phyloP scores from a whole-genome alignment of 169 alveolate genomes.

The Cryptosporidium sp. region DNA sequence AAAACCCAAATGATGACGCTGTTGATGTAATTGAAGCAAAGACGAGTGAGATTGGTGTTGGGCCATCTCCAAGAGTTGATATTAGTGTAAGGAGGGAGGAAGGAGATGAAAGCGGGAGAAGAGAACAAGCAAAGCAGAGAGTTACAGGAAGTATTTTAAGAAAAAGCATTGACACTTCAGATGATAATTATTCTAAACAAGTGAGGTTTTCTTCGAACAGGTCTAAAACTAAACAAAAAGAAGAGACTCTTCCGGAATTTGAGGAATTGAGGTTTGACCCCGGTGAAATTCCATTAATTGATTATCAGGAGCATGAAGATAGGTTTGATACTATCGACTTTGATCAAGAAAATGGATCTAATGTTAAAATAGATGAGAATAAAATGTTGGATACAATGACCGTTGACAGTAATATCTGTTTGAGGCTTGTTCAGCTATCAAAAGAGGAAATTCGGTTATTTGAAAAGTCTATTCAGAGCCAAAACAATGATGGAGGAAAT shows the following conservation, averaged over 20 bases:
- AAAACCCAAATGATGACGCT: background rate
- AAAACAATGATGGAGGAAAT: background rate
- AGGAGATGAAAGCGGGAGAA: background rate
- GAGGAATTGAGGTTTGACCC: slow-evolving; percentile 63
- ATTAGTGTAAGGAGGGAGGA: background rate
- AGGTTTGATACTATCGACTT: background rate
- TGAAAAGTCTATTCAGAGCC: slow-evolving; percentile 1
- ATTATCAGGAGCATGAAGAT: slow-evolving; percentile 10
- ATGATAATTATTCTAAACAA: slow-evolving; percentile 52
- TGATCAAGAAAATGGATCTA: background rate
- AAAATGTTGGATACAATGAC: slow-evolving; percentile 38
- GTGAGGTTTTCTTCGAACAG: slow-evolving; percentile 35
- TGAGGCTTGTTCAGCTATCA: slow-evolving; percentile 64
- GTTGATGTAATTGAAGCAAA: background rate
- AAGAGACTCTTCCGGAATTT: slow-evolving; percentile 1
- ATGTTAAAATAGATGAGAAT: slow-evolving; percentile 18
- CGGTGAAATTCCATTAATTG: slow-evolving; percentile 45
- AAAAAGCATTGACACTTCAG: slow-evolving; percentile 39
- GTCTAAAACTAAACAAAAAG: background rate
- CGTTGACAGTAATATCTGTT: slow-evolving; percentile 43
- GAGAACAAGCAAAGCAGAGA: background rate
- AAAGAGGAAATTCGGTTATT: slow-evolving; percentile 40
- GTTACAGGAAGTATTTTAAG: slow-evolving; percentile 44
- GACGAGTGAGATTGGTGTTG: slow-evolving; percentile 70
- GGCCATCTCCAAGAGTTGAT: slow-evolving; percentile 55